Evolutionary conservation across 2,329 filamentous ascomycete genomes (phyloP).

Genomic region (Lachnellula subtilissima): DNA sequence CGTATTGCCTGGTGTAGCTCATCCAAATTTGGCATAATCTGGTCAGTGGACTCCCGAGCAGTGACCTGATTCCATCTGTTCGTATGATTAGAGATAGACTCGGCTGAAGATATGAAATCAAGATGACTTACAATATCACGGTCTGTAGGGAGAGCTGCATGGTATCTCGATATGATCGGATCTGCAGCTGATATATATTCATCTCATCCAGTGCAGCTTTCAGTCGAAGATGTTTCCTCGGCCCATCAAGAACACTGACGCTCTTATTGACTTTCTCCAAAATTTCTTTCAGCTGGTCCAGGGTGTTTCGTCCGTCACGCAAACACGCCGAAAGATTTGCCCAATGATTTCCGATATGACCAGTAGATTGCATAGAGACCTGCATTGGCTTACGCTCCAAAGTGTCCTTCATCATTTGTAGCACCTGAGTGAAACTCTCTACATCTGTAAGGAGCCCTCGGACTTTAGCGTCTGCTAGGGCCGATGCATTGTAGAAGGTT

Average conservation of each 20-base stretch:
- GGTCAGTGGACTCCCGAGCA: slow-evolving; percentile 11
- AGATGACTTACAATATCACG: slow-evolving; percentile 12
- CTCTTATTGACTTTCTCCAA: slow-evolving; percentile 73
- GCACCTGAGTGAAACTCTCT: slow-evolving; percentile 13
- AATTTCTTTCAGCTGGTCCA: slow-evolving; percentile 44
- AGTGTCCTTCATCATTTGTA: slow-evolving; percentile 13
- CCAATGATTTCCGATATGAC: slow-evolving; percentile 16
- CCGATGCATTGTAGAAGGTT: slow-evolving; percentile 10
- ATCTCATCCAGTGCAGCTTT: slow-evolving; percentile 12
- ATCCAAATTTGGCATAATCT: slow-evolving; percentile 14
- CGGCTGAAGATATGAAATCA: background rate
- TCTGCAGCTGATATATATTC: slow-evolving; percentile 11
- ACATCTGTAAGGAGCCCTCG: slow-evolving; percentile 13
- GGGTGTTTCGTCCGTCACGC: slow-evolving; percentile 12
- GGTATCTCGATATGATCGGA: slow-evolving; percentile 15
- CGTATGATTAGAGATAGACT: background rate
- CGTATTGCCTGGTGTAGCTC: slow-evolving; percentile 13
- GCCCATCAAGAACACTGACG: slow-evolving; percentile 61
- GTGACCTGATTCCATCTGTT: slow-evolving; percentile 15
- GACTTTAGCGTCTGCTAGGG: slow-evolving; percentile 10
- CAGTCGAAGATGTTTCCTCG: slow-evolving; percentile 18
- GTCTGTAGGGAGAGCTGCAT: slow-evolving; percentile 16
- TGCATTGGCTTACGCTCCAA: slow-evolving; percentile 7
- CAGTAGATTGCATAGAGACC: slow-evolving; percentile 9
- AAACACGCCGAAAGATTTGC: slow-evolving; percentile 7